Percentiles rank a stretch among this genome's conserved stretches.
These are phyloP conservation scores for Diplodia sapinea DNA, from an alignment of 2,329 filamentous ascomycete genomes.

Conservation along the genomic window DNA sequence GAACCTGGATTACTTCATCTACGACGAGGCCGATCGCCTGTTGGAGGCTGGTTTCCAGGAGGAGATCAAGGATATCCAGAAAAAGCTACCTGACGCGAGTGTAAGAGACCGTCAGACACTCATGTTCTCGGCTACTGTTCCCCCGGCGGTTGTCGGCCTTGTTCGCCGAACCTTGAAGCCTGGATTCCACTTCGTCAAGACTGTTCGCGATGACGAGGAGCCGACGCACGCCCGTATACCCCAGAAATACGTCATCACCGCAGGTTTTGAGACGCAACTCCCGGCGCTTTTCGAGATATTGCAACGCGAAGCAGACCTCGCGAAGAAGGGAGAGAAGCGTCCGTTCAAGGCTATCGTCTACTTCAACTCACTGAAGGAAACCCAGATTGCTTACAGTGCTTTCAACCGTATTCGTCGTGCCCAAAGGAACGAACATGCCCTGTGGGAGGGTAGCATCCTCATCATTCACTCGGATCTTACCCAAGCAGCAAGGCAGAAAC, in stretches of 20 bases:
- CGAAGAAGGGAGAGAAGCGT: constrained; percentile 48
- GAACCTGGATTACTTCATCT: constrained; percentile 63
- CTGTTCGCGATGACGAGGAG: constrained; percentile 79
- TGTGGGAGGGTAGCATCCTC: constrained; percentile 50
- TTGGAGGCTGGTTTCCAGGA: constrained; percentile 63
- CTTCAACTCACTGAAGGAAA: constrained; percentile 78
- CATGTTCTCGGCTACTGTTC: constrained; percentile 94
- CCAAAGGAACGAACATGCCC: constrained; percentile 38
- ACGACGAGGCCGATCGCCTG: constrained; percentile 72
- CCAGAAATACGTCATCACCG: constrained; percentile 73
- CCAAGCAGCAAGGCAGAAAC: constrained; percentile 71
- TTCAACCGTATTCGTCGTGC: constrained; percentile 2
- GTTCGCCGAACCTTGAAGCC: constrained; percentile 79
- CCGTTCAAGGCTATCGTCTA: constrained; percentile 98
- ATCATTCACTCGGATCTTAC: constrained; percentile 81
- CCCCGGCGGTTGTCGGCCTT: constrained; percentile 78
- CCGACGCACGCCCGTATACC: constrained; percentile 86
- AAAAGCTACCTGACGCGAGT: constrained; percentile 64
- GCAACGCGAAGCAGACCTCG: constrained; percentile 61
- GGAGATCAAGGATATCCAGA: constrained; percentile 56
- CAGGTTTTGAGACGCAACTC: constrained; percentile 75
- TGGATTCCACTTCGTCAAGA: constrained; percentile 87
- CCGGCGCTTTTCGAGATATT: constrained; percentile 80
- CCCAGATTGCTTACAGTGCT: constrained; percentile 67
- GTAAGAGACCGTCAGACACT: constrained; percentile 82